These are phyloP conservation scores for Arthrobotrys pseudoclavata DNA, from an alignment of 2,329 filamentous ascomycete species.

Conservation along the genomic window DNA sequence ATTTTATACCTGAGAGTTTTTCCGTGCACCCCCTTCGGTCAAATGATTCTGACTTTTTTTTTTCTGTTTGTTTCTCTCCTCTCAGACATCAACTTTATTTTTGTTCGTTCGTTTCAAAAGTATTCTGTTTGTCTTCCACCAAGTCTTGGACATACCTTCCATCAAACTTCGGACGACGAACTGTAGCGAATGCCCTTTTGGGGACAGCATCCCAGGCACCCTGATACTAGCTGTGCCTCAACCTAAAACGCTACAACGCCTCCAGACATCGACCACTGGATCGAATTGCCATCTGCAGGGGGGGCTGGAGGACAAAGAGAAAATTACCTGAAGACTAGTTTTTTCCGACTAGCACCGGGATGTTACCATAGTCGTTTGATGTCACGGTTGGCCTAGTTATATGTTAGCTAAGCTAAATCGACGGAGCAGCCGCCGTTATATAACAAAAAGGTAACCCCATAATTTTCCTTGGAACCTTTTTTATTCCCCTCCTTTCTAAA, in stretches of 20 bases:
- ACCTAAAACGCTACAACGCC: slow-evolving; percentile 45
- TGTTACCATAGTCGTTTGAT: slow-evolving; percentile 48
- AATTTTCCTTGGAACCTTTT: slow-evolving; percentile 3
- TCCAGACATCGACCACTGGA: slow-evolving; percentile 29
- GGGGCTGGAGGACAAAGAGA: slow-evolving; percentile 26
- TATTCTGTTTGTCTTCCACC: slow-evolving; percentile 9
- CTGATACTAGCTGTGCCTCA: slow-evolving; percentile 53
- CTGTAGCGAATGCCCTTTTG: slow-evolving; percentile 48
- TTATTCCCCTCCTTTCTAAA: not conserved
- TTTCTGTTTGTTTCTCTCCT: not conserved
- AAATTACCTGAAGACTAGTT: slow-evolving; percentile 17
- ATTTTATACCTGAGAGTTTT: slow-evolving; percentile 34
- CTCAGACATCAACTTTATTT: slow-evolving; percentile 23
- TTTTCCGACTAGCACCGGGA: slow-evolving; percentile 51
- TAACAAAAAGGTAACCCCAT: slow-evolving; percentile 56
- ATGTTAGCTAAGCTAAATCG: slow-evolving; percentile 46
- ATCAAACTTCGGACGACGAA: slow-evolving; percentile 50
- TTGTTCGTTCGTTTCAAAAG: slow-evolving; percentile 20
- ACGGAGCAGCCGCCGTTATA: slow-evolving; percentile 35
- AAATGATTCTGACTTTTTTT: slow-evolving; percentile 12
- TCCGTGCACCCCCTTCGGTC: slow-evolving; percentile 10
- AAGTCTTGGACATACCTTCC: slow-evolving; percentile 16
- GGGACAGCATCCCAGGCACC: slow-evolving; percentile 35
- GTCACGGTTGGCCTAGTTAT: slow-evolving; percentile 40
- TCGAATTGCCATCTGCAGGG: slow-evolving; percentile 44